Base-by-base conservation (phyloP, 2,329 filamentous ascomycete species). In the Microdochium trichocladiopsis region DNA sequence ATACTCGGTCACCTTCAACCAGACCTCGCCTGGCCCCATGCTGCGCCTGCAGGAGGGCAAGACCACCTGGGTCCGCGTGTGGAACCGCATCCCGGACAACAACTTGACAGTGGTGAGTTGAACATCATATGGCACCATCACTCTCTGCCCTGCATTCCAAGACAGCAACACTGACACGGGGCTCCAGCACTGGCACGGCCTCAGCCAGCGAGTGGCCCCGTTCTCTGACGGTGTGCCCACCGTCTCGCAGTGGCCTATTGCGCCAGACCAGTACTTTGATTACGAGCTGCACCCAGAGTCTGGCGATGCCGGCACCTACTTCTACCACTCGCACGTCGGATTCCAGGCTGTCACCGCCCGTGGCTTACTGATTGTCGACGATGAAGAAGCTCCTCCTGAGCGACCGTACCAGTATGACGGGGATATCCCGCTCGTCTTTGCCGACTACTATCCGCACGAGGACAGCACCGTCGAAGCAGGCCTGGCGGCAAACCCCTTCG, bases 261-360 rank as follows among this genome's bases (percentile, higher is more conserved):
- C 80, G 0, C 74, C 82, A 0, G 65, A 70, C 1, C 73, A 80
- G 53, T 87, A 79, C 66, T 87, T 87, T 63, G 84, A 87, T 66
- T 87, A 87, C 60, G 82, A 87, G 59, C 66, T 87, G 3, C 72
- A 72, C 16, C 75, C 80, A 0, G 65, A 76, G 3, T 45, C 62
- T 1, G 77, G 75, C 5, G 75, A 81, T 51, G 76, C 80, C 0
- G 84, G 84, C 4, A 82, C 82, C 0, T 87, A 86, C 60, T 86
- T 84, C 61, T 87, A 87, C 59, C 84, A 87, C 60, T 86, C 83
- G 0, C 84, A 87, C 55, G 72, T 87, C 16, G 82, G 75, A 0
- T 79, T 86, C 53, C 83, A 87, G 60, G 78, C 79, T 0, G 66
- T 79, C 31, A 80, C 81, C 14, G 80, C 79, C 0, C 65, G 74